Conservation (phyloP, 2,329 filamentous ascomycete genomes). For the Calonectria henricotiae region DNA sequence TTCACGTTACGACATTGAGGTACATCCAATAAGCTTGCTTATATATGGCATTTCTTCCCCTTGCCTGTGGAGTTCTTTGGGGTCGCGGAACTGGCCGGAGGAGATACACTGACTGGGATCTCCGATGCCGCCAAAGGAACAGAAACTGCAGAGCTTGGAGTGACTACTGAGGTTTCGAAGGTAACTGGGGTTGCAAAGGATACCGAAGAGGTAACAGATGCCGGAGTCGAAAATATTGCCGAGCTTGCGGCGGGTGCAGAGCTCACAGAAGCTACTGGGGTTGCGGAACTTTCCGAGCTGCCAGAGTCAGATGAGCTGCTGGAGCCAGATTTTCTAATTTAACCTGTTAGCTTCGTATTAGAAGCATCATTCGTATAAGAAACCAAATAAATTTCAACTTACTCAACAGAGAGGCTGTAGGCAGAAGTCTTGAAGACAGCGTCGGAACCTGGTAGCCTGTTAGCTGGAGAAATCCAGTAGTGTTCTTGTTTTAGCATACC, state of each 20-base stretch:
- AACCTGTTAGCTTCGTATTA: not conserved
- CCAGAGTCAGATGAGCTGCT: not conserved
- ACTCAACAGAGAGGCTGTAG: slow-evolving; percentile 40
- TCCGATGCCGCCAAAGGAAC: not conserved
- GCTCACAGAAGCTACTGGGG: not conserved
- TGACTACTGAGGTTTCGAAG: not conserved
- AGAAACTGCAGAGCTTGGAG: not conserved
- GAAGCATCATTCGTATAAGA: not conserved
- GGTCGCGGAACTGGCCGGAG: not conserved
- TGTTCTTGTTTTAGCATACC: slow-evolving; percentile 53
- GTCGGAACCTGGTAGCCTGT: slow-evolving; percentile 39
- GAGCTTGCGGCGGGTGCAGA: not conserved
- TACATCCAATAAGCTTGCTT: not conserved
- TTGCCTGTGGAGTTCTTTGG: not conserved
- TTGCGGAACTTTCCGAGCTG: not conserved
- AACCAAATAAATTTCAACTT: not conserved
- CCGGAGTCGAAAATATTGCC: not conserved
- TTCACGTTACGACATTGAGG: not conserved
- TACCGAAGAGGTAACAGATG: not conserved
- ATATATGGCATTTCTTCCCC: slow-evolving; percentile 10
- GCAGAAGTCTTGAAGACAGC: slow-evolving; percentile 44
- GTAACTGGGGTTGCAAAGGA: slow-evolving; percentile 6
- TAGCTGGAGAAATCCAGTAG: not conserved
- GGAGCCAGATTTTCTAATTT: not conserved
- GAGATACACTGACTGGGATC: not conserved